Conservation (phyloP, 495 filamentous ascomycete genomes). For the Aspergillus leporis region DNA sequence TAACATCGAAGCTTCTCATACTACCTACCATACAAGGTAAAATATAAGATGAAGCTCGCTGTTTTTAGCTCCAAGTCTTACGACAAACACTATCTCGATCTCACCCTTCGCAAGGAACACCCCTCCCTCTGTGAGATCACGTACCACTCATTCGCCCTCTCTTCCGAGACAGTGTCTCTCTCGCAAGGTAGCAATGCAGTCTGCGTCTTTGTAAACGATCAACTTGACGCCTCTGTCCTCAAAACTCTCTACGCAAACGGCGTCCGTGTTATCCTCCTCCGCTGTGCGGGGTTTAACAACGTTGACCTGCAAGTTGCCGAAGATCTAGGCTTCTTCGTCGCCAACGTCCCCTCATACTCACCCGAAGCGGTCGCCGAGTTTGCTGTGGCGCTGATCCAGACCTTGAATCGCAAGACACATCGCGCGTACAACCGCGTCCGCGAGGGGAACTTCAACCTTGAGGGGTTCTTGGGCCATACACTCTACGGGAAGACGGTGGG, state of each 20-base stretch:
- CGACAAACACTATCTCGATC: slow-evolving; percentile 52
- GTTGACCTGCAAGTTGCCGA: slow-evolving; percentile 60
- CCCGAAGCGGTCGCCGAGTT: slow-evolving; percentile 76
- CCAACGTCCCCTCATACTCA: slow-evolving; percentile 67
- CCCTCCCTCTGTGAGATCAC: slow-evolving; percentile 37
- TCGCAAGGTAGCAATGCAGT: slow-evolving; percentile 56
- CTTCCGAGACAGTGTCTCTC: slow-evolving; percentile 55
- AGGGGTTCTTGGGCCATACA: slow-evolving; percentile 62
- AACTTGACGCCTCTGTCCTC: slow-evolving; percentile 51
- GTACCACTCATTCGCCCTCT: slow-evolving; percentile 59
- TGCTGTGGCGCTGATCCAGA: slow-evolving; percentile 65
- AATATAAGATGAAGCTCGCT: slow-evolving; percentile 53
- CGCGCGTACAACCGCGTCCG: slow-evolving; percentile 71
- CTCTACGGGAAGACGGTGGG: slow-evolving; percentile 59
- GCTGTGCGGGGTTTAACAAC: slow-evolving; percentile 73
- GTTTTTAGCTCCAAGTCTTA: slow-evolving; percentile 66
- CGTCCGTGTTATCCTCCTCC: slow-evolving; percentile 59
- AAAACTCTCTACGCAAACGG: slow-evolving; percentile 46
- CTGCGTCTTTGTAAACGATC: slow-evolving; percentile 74
- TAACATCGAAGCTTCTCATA: too few relatives aligned
- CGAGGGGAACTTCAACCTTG: slow-evolving; percentile 70
- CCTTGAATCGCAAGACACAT: slow-evolving; percentile 69
- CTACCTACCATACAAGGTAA: not conserved
- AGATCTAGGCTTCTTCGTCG: slow-evolving; percentile 60
- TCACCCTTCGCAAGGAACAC: slow-evolving; percentile 26